Base-by-base conservation (phyloP, 2,329 filamentous ascomycete genomes). In the Intubia oerlemansii region DNA sequence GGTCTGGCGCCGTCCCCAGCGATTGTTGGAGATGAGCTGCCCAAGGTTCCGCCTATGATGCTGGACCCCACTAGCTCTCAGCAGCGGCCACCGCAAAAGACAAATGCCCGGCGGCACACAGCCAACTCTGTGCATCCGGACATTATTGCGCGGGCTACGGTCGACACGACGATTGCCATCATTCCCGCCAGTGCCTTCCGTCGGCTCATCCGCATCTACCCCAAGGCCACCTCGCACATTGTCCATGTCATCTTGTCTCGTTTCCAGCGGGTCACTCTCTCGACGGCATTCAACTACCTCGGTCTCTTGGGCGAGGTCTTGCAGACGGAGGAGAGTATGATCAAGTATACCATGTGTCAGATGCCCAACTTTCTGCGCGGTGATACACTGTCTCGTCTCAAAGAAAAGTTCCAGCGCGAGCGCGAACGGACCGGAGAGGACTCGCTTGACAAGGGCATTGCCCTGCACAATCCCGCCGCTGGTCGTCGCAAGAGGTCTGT, bases 131-230 rank as follows among this genome's bases (percentile, higher is more conserved):
- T 80, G 0, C 88, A 98, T 50, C 88, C 88, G 9, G 88, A 98
- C 44, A 88, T 98, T 36, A 81, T 98, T 38, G 88, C 85, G n/a
- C 67, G 88, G 38, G 88, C 88, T 5, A 90, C 82, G 11, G 77
- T 90, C 15, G 90, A 98, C 45, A 98, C 88, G 0, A 98, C 90
- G 0, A 93, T 98, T 49, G 88, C 88, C 5, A 90, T 98, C 37
- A 98, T 98, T 32, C 90, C 90, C 2, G 88, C 88, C 1, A 92
- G 82, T 45, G 90, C 88, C 4, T 98, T 98, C 42, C 71, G 82
- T 30, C 72, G 90, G 7, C 57, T 98, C 29, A 98, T 91, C 28
- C 71, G 80, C 43, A 74, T 93, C 15, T 98, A 95, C 41, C 88
- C 88, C 8, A 91, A 90, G 53, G 84, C 90, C 8, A 93, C 88